These are phyloP conservation scores for Neoarthrinium moseri DNA, from an alignment of 2,329 filamentous ascomycete genomes.

Conservation along the genomic window DNA sequence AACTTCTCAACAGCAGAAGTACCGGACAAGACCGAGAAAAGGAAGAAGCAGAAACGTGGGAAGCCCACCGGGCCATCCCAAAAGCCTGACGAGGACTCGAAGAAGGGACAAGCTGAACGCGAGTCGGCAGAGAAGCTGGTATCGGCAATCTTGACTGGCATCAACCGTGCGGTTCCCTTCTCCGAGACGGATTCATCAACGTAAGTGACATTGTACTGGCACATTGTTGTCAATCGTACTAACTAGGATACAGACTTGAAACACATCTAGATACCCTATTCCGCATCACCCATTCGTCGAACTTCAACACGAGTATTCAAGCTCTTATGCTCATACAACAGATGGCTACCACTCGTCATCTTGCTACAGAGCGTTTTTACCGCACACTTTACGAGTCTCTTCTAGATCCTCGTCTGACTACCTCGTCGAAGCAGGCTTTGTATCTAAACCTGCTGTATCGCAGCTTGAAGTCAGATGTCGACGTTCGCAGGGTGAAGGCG, in stretches of 20 bases:
- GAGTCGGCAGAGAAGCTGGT: slow-evolving; percentile 89
- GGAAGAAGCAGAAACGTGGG: slow-evolving; percentile 43
- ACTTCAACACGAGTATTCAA: slow-evolving; percentile 98
- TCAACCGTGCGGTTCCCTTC: slow-evolving; percentile 95
- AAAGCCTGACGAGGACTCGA: slow-evolving; percentile 33
- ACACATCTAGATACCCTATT: slow-evolving; percentile 92
- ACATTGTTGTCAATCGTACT: no score
- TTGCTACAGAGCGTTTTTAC: slow-evolving; percentile 89
- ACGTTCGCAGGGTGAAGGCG: slow-evolving; percentile 87
- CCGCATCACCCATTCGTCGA: slow-evolving; percentile 93
- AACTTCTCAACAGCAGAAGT: slow-evolving; percentile 35
- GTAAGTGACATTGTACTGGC: no score
- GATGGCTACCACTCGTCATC: slow-evolving; percentile 75
- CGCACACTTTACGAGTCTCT: slow-evolving; percentile 93
- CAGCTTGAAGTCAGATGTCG: slow-evolving; percentile 85
- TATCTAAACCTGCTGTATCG: slow-evolving; percentile 92
- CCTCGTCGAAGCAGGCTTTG: slow-evolving; percentile 90
- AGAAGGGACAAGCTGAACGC: slow-evolving; percentile 41
- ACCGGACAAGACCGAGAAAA: slow-evolving; percentile 41
- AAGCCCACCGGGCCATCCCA: slow-evolving; percentile 26
- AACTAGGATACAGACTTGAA: slow-evolving; percentile 65
- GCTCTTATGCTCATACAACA: slow-evolving; percentile 94
- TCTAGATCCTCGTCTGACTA: slow-evolving; percentile 81
- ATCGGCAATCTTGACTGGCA: slow-evolving; percentile 86
- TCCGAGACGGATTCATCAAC: slow-evolving; percentile 75